Conservation (phyloP, 495 filamentous ascomycete species). For the Staphylotrichum longicolle region DNA sequence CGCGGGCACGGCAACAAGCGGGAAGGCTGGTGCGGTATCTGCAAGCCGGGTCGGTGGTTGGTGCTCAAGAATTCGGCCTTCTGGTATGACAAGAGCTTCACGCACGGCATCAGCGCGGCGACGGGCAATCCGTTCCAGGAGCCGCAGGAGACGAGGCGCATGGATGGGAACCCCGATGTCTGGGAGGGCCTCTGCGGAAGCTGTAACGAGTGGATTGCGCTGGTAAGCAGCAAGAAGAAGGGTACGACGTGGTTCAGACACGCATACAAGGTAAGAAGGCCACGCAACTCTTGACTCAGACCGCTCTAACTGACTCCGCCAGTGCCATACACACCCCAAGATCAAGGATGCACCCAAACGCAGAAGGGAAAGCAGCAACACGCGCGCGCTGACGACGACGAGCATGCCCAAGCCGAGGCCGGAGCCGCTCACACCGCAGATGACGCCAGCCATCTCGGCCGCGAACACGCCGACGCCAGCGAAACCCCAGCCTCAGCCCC, state of each 20-base stretch:
- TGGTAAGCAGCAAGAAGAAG: slow-evolving; percentile 82
- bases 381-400: slow-evolving; percentile 29
- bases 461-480: slow-evolving; percentile 40
- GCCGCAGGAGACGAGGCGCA: slow-evolving; percentile 65
- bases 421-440: slow-evolving; percentile 43
- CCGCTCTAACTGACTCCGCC: slow-evolving; percentile 1
- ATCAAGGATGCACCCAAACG: slow-evolving; percentile 70
- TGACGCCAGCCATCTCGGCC: slow-evolving; percentile 39
- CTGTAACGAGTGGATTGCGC: slow-evolving; percentile 74
- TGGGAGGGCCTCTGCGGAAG: slow-evolving; percentile 79
- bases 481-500: slow-evolving; percentile 21
- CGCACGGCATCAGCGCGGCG: slow-evolving; percentile 74
- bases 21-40: slow-evolving; percentile 82
- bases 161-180: slow-evolving; percentile 75
- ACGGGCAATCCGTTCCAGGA: slow-evolving; percentile 72
- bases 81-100: slow-evolving; percentile 85
- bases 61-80: slow-evolving; percentile 81
- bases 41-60: slow-evolving; percentile 77
- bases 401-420: slow-evolving; percentile 41
- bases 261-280: slow-evolving; percentile 67
- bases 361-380: slow-evolving; percentile 61
- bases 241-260: slow-evolving; percentile 83
- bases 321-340: slow-evolving; percentile 76
- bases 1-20: slow-evolving; percentile 78
- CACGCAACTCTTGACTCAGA: not conserved